Base-by-base conservation (phyloP, 129 eudicot genomes). In the Centaurea solstitialis region DNA sequence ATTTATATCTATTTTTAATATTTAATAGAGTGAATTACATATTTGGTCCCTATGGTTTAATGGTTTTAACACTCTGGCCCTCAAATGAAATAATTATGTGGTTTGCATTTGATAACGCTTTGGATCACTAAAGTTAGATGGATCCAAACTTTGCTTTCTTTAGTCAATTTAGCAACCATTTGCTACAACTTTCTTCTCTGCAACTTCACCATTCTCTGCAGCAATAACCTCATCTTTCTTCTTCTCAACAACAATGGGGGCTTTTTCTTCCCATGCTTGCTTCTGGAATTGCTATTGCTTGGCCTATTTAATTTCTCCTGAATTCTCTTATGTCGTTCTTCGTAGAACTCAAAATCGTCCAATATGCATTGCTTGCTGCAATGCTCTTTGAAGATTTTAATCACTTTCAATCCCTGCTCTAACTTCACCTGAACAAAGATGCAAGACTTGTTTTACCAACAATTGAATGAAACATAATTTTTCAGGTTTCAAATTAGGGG, bases 321-420 rank as follows among this genome's bases (percentile, higher is more conserved):
- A 62, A 93, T 87, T 77, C 86, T 89, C 73, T 57, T 86, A 80
- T 90, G 93, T 7, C 98, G 87, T 5, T 86, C 92, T 80, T 93
- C 98, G 5, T 93, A 93, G 64, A 93, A 93, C 33, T 90, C 98
- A 80, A 93, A 93, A 76, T 93, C 98, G 69, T 90, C 98, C 50
- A 93, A 84, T 57, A 93, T 86, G 73, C 98, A 83, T 53, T 88
- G 93, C 80, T 86, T 93, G 86, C 89, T 88, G 3, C 86, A 28
- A 75, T 93, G 93, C 24, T 86, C 87, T 75, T 93, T 93, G 21
- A 93, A 93, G 18, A 93, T 84, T 75, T 89, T 93, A 4, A 93
- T 83, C 82, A 93, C 67, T 76, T 93, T 91, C 71, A 90, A 77
- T 0, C 93, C 96, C 68, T 93, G 93, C 62, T 89, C 96, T 73